Evolutionary conservation across 306 rosid genomes (phyloP).

Genomic region (Abrus pulchellus): DNA sequence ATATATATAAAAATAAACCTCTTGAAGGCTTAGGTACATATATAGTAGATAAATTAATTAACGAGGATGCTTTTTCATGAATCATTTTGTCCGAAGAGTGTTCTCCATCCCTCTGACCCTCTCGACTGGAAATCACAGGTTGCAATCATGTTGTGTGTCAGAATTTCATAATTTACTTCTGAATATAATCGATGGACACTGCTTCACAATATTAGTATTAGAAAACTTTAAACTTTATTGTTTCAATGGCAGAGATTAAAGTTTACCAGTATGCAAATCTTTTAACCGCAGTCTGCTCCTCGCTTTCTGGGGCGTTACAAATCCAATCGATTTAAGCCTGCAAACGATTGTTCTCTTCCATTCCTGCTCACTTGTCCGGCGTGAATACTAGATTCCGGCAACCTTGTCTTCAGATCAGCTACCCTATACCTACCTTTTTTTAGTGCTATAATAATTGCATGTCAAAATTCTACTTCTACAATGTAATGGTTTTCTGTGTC

Average conservation of each 20-base stretch:
- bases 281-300: slow-evolving; percentile 40
- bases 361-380: slow-evolving; percentile 48
- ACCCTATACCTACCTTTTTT: slow-evolving; percentile 2
- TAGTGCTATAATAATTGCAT: neutral
- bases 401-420: slow-evolving; percentile 40
- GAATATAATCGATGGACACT: slow-evolving; percentile 28
- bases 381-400: slow-evolving; percentile 46
- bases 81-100: slow-evolving; percentile 42
- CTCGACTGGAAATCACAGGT: slow-evolving; percentile 36
- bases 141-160: slow-evolving; percentile 49
- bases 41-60: neutral
- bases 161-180: slow-evolving; percentile 49
- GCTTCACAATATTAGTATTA: slow-evolving; percentile 13
- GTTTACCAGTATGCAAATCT: neutral
- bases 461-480: neutral
- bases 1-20: too few species aligned
- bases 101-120: slow-evolving; percentile 26
- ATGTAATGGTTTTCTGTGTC: neutral
- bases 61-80: neutral
- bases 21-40: too few species aligned
- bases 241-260: slow-evolving; percentile 15
- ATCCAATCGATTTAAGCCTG: slow-evolving; percentile 38
- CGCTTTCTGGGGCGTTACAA: slow-evolving; percentile 42
- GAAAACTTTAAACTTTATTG: slow-evolving; percentile 35
- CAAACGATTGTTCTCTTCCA: slow-evolving; percentile 23